Base-by-base conservation (phyloP, 495 filamentous ascomycete species). In the Tuber indicum region DNA sequence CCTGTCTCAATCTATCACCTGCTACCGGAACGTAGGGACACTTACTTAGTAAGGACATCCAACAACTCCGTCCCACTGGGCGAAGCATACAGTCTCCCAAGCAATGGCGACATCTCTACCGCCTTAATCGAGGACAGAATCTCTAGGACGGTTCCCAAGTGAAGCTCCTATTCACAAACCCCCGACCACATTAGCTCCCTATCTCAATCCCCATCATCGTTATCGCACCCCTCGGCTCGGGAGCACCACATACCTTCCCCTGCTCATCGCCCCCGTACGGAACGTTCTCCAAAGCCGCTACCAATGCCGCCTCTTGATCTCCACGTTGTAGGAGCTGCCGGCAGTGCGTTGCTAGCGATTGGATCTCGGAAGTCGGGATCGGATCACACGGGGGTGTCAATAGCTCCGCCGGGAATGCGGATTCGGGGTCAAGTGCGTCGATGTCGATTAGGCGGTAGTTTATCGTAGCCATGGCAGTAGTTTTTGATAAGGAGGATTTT, bases 401-500 rank as follows among this genome's bases (percentile, higher is more conserved):
- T 45, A 91, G 87, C 62, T 89, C 86, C 78, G 91, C 85, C 75
- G 91, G 89, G 86, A 93, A 93, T 84, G 92, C 92, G 76, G 87
- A 85, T 72, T 93, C 91, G 41, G 91, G 90, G 83, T 93, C 91
- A 79, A 91, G 87, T 77, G 88, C 87, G 84, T 93, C 91, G 82
- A 93, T 87, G 84, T 93, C 92, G 85, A 93, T 92, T 73, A 91
- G 91, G 78, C 91, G 90, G 86, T 90, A 93, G 86, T 84, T 84
- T 44, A 75, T 70, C 42, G 66, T n/a, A 5, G 79, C 52, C 78
- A 79, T 80, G 52, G 52, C 44, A 26, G 32, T 32, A 19, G n/a
- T 73, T 36, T 26, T 66, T 36, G 26, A 62, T 62, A 26, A 14
- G 23, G 42, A 7, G 42, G 42, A 0, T 4, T 62, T 8, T 26